phyloP scores from a whole-genome alignment of 1,284 basidiomycete genomes.

The Sanghuangporus weigelae region DNA sequence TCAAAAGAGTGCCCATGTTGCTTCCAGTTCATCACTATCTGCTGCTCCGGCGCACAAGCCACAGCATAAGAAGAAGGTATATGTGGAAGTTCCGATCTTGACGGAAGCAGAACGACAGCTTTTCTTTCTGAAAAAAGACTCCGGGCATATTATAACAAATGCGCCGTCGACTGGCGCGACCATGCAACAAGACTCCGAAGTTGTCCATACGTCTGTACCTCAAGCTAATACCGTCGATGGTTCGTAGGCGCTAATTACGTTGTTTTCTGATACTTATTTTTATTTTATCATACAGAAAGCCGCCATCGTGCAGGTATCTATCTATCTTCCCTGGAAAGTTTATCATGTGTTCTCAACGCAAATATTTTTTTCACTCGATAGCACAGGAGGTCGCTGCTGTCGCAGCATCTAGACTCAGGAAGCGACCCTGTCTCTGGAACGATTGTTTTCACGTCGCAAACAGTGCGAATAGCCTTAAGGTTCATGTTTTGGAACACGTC shows the following conservation, averaged over 20 bases:
- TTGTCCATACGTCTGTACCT: not conserved
- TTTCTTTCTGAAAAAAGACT: not conserved
- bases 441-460: constrained; percentile 52
- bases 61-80: not conserved
- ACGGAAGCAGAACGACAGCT: not conserved
- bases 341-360: not conserved
- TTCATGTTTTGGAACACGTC: constrained; percentile 36
- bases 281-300: not conserved
- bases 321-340: not conserved
- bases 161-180: not conserved
- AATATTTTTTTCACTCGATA: constrained; percentile 17
- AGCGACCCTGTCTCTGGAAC: constrained; percentile 52
- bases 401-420: constrained; percentile 42
- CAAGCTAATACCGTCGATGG: not conserved
- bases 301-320: not conserved
- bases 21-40: not conserved
- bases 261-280: not conserved
- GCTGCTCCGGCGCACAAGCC: not conserved
- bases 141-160: not conserved
- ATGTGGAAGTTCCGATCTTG: constrained; percentile 10
- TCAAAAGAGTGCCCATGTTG: not conserved
- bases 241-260: constrained; percentile 12
- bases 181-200: not conserved
- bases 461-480: constrained; percentile 44
- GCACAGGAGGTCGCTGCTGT: constrained; percentile 37